These are phyloP conservation scores for Oryza punctata DNA, from an alignment of 176 grass and related monocot species.

Conservation along the genomic window DNA sequence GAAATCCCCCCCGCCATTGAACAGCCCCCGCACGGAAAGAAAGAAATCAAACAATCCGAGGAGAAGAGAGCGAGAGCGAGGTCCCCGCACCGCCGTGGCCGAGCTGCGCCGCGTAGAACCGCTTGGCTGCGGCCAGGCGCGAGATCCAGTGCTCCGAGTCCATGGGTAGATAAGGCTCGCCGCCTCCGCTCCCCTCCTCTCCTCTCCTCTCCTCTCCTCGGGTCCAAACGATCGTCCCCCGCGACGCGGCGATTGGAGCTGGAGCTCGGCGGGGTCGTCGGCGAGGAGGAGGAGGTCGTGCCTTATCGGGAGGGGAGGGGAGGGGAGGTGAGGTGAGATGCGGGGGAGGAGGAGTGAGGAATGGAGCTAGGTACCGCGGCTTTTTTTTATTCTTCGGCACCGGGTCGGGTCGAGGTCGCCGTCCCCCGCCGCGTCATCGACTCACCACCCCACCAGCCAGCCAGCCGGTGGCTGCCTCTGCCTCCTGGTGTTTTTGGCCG, in stretches of 20 bases:
- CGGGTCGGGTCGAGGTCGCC: constrained; percentile 25
- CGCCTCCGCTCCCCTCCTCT: not conserved
- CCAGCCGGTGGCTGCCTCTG: not conserved
- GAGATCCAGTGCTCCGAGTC: constrained; percentile 97
- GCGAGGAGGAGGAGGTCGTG: not conserved
- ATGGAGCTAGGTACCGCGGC: not conserved
- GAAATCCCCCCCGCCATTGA: not conserved
- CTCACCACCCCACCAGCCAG: not conserved
- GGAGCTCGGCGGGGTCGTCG: not conserved
- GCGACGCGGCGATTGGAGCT: not conserved
- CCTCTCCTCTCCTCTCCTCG: constrained; percentile 26
- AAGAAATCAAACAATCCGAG: too few species aligned
- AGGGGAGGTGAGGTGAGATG: constrained; percentile 16
- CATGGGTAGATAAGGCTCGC: constrained; percentile 36
- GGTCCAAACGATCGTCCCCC: constrained; percentile 7
- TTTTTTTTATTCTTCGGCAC: constrained; percentile 38
- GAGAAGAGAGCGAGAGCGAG: not conserved
- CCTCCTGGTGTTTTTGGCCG: not conserved
- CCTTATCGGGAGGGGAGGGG: constrained; percentile 36
- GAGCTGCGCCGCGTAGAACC: constrained; percentile 72
- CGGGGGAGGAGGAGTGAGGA: not conserved
- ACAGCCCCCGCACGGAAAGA: not conserved
- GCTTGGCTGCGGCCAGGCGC: constrained; percentile 85
- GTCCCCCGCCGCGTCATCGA: constrained; percentile 23
- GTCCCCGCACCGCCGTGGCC: constrained; percentile 52